Conservation (phyloP, 2,329 filamentous ascomycete species). For the Didymellaceae sp. region DNA sequence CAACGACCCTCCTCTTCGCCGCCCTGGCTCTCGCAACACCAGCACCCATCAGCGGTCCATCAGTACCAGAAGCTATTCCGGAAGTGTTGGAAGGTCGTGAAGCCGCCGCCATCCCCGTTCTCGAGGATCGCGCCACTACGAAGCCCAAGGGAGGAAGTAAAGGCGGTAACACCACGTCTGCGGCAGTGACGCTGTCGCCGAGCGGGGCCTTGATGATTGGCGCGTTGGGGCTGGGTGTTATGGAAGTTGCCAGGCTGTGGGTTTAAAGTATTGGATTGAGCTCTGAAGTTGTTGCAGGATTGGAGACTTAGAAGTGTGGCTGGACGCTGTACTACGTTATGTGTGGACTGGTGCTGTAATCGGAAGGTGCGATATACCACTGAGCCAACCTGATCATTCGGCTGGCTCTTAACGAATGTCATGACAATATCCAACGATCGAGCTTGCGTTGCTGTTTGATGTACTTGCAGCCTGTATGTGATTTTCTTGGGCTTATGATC, state of each 20-base stretch:
- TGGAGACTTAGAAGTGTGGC: too few relatives aligned
- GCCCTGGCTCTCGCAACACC: constrained; percentile 37
- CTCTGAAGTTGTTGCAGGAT: too few relatives aligned
- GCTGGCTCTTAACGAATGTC: too few relatives aligned
- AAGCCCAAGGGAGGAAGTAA: constrained; percentile 18
- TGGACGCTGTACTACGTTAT: too few relatives aligned
- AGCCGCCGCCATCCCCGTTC: constrained; percentile 19
- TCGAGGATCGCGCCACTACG: constrained; percentile 27
- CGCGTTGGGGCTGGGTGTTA: constrained; percentile 35
- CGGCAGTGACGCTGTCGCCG: constrained; percentile 27
- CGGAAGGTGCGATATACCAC: too few relatives aligned
- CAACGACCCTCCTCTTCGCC: constrained; percentile 32
- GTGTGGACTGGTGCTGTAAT: too few relatives aligned
- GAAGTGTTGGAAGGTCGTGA: constrained; percentile 19
- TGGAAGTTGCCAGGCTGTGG: constrained; percentile 33
- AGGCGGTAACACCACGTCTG: constrained; percentile 18
- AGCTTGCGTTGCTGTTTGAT: too few relatives aligned
- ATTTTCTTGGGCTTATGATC: too few relatives aligned
- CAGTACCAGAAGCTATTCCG: constrained; percentile 20
- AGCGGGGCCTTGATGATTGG: constrained; percentile 33
- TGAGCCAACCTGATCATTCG: too few relatives aligned
- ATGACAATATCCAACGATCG: too few relatives aligned
- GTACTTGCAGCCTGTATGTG: too few relatives aligned
- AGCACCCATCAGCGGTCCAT: constrained; percentile 23
- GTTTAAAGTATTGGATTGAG: constrained; percentile 9